Base-by-base conservation (phyloP, 176 grass and related monocot species). In the Canna indica region DNA sequence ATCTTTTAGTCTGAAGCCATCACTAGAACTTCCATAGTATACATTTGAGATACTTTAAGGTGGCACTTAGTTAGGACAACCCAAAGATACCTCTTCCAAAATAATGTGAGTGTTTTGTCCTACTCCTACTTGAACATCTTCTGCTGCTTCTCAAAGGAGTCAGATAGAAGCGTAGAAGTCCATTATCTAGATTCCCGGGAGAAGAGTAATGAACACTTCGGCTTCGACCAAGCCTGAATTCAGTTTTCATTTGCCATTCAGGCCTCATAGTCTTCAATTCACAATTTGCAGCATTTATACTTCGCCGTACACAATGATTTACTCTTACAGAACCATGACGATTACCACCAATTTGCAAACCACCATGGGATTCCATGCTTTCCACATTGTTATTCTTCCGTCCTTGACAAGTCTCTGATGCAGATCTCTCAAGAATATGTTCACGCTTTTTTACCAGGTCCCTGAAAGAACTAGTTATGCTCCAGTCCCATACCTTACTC, bases 151-250 rank as follows among this genome's bases (percentile, higher is more conserved):
- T 93, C 80, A 99, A 80, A n/a, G 94, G 94, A 35, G 94, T 99
- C 60, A 99, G 73, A 39, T 99, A 99, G 76, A 99, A 99, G 52
- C 94, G 81, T 56, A 82, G 73, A 38, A 99, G 80, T 8, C 90
- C 90, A 33, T 93, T 85, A 64, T 99, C 94, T 33, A 90, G 61
- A 42, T 99, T 99, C 36, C 89, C 84, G 7, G 94, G 86, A 60
- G 94, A 99, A 0, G 86, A 83, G 17, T 99, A 99, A 82, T 99
- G 86, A n/a, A 93, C 84, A 26, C 89, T 99, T 69, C 89, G 88
- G 85, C 94, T 99, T 80, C 94, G 85, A 45, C 86, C 77, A 68
- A 99, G 85, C 70, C 61, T 87, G 71, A 46, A 78, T 64, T 87
- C 87, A 74, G 73, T 90, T 34, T 78, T 99, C 77, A 42, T 84